Conservation (phyloP, 805 yeast genomes). For the Cyberlindnera meyerae region DNA sequence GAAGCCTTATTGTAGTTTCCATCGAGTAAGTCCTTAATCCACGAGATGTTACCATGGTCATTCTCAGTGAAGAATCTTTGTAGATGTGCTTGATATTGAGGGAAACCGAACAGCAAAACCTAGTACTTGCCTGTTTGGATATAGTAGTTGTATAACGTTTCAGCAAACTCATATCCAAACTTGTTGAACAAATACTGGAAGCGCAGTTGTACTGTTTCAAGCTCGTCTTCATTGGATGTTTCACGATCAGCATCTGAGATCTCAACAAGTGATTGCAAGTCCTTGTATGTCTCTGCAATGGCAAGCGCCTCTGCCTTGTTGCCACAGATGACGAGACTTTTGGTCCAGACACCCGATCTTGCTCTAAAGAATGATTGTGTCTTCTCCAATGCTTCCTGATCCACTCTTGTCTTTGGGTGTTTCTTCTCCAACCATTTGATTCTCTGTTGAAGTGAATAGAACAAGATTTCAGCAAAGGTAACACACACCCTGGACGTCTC, state of each 20-base stretch:
- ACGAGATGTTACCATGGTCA: constrained; percentile 52
- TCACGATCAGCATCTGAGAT: constrained; percentile 43
- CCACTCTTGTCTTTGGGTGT: constrained; percentile 18
- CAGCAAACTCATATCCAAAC: constrained; percentile 68
- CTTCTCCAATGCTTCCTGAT: constrained; percentile 18
- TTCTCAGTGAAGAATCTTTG: constrained; percentile 46
- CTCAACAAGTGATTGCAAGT: constrained; percentile 57
- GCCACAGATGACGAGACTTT: constrained; percentile 45
- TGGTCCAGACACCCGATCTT: constrained; percentile 52
- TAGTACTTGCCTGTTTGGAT: constrained; percentile 47
- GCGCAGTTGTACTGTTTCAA: constrained; percentile 18
- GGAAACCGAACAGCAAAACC: constrained; percentile 52
- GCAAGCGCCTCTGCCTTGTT: constrained; percentile 49
- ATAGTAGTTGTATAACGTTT: constrained; percentile 54
- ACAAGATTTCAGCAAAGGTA: constrained; percentile 36
- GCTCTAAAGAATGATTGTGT: constrained; percentile 23
- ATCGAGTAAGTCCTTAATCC: constrained; percentile 64
- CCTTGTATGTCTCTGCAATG: constrained; percentile 62
- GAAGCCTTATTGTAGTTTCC: constrained; percentile 49
- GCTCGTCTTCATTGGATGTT: constrained; percentile 17
- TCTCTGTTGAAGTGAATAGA: constrained; percentile 34
- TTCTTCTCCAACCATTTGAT: constrained; percentile 29
- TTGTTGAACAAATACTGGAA: constrained; percentile 51
- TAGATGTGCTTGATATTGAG: constrained; percentile 45
- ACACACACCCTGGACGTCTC: constrained; percentile 27